These are phyloP conservation scores for Mortierella sp. DNA, from an alignment of 371 early-diverging fungal genomes.

Conservation along the genomic window DNA sequence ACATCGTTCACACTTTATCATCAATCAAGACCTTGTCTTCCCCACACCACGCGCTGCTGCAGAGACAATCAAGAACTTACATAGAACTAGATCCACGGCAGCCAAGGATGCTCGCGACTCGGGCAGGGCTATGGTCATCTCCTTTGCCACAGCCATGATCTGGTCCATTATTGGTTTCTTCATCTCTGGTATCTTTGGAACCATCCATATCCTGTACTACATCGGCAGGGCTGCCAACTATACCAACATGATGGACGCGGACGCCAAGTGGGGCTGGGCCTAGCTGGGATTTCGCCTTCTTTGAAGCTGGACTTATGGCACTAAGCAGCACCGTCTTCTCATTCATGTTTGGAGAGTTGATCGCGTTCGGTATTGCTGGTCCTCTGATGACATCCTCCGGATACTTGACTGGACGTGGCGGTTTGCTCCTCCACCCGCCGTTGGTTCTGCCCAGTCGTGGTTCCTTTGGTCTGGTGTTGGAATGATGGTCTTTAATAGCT, in stretches of 20 bases:
- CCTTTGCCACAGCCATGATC: conserved; percentile 59
- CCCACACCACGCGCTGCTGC: conserved; percentile 80
- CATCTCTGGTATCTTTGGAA: conserved; percentile 68
- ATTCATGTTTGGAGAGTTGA: conserved; percentile 62
- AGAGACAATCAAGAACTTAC: conserved; percentile 71
- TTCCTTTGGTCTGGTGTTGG: conserved; percentile 80
- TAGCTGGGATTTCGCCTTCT: conserved; percentile 69
- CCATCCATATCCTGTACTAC: conserved; percentile 68
- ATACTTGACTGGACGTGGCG: conserved; percentile 49
- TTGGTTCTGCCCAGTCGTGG: conserved; percentile 60
- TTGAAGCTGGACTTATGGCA: conserved; percentile 77
- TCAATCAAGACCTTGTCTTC: conserved; percentile 76
- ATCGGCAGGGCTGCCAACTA: conserved; percentile 63
- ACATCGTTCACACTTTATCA: conserved; percentile 74
- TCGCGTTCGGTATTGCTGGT: conserved; percentile 64
- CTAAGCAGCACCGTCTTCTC: conserved; percentile 65
- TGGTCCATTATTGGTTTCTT: conserved; percentile 63
- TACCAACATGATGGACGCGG: conserved; percentile 62
- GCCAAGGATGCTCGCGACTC: conserved; percentile 55
- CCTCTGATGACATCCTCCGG: conserved; percentile 58
- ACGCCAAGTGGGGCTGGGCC: conserved; percentile 67
- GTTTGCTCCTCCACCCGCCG: conserved; percentile 45
- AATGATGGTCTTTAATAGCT: conserved; percentile 69
- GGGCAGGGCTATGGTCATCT: conserved; percentile 62
- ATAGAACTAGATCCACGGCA: conserved; percentile 59